Conservation (phyloP, 2,329 filamentous ascomycete genomes). For the Torrubiella hemipterigena region DNA sequence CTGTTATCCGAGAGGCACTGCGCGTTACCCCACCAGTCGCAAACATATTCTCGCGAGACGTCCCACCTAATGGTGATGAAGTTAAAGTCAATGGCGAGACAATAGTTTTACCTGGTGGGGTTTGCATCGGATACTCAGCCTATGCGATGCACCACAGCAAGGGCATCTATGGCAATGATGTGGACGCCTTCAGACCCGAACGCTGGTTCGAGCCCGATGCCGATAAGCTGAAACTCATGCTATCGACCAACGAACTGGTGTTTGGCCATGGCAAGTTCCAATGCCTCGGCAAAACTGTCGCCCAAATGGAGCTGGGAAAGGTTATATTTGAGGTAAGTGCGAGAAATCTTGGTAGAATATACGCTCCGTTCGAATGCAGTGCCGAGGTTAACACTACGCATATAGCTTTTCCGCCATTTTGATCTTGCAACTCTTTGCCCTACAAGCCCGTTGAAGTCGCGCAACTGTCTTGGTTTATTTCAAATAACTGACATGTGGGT, state of each 20-base stretch:
- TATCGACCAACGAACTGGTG: conserved; percentile 16
- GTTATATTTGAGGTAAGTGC: conserved; percentile 5
- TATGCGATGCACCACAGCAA: conserved; percentile 13
- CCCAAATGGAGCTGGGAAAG: conserved; percentile 15
- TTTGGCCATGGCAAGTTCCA: conserved; percentile 18
- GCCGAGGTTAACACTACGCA: neutral
- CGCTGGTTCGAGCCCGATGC: conserved; percentile 15
- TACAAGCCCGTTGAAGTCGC: conserved; percentile 13
- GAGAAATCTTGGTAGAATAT: no score
- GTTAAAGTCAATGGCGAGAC: conserved; percentile 4
- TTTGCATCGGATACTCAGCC: conserved; percentile 11
- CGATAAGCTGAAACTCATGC: conserved; percentile 13
- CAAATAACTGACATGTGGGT: conserved; percentile 20
- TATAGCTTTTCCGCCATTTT: conserved; percentile 17
- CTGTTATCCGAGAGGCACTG: conserved; percentile 28
- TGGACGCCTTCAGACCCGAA: conserved; percentile 10
- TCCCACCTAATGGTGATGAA: conserved; percentile 6
- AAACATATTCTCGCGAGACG: conserved; percentile 12
- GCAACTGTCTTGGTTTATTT: conserved; percentile 16
- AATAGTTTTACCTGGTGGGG: conserved; percentile 9
- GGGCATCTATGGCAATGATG: conserved; percentile 13
- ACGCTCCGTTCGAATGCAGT: conserved; percentile 1
- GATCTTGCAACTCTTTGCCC: conserved; percentile 16
- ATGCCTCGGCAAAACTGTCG: conserved; percentile 18
- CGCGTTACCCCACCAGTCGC: conserved; percentile 12